These are phyloP conservation scores for Pichia inconspicua DNA, from an alignment of 1,139 yeast genomes.

Conservation along the genomic window DNA sequence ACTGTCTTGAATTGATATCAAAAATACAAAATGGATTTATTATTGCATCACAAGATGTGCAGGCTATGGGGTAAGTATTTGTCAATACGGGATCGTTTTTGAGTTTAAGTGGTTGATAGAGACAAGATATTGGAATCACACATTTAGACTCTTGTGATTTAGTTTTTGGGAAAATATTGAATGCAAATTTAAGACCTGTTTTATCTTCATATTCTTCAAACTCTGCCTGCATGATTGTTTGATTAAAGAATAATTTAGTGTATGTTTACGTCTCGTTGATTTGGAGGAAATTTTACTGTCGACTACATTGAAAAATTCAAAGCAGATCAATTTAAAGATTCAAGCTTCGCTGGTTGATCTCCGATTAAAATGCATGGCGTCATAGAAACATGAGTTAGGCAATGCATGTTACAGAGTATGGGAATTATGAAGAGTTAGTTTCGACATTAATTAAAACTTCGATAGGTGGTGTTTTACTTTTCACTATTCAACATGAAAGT, in stretches of 20 bases:
- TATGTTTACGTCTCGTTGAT: neutral
- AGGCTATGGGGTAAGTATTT: slow-evolving; percentile 38
- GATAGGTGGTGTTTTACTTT: neutral
- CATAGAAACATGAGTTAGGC: neutral
- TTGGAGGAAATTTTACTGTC: neutral
- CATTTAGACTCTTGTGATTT: slow-evolving; percentile 51
- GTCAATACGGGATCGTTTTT: slow-evolving; percentile 37
- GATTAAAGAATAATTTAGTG: neutral
- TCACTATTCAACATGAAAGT: neutral
- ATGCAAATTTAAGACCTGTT: slow-evolving; percentile 84
- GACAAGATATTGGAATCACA: slow-evolving; percentile 54
- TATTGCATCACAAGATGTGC: slow-evolving; percentile 55
- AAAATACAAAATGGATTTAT: slow-evolving; percentile 49
- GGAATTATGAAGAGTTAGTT: neutral
- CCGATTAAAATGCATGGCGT: neutral
- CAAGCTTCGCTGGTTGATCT: neutral
- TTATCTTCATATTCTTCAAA: slow-evolving; percentile 81
- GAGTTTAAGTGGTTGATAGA: slow-evolving; percentile 60
- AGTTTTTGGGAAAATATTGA: slow-evolving; percentile 74
- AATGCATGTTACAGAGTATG: neutral
- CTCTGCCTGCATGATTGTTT: slow-evolving; percentile 33
- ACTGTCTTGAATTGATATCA: slow-evolving; percentile 36
- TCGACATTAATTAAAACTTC: neutral
- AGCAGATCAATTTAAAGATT: no score
- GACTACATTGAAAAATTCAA: neutral